Evolutionary conservation across 176 grass and related monocot genomes (phyloP).

Genomic region (Bothriochloa decipiens): DNA sequence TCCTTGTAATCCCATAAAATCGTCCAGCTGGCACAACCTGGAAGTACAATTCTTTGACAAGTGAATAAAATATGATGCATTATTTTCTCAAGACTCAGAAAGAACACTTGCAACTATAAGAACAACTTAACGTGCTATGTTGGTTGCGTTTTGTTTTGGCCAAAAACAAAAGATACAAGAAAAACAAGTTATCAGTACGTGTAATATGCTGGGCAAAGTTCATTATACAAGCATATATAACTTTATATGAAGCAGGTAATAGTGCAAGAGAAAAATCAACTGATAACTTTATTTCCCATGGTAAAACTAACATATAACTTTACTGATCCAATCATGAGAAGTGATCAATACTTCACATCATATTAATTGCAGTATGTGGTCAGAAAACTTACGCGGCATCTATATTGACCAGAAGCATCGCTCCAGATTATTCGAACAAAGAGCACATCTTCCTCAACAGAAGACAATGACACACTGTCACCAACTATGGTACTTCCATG

Average conservation of each 20-base stretch:
- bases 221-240: not conserved
- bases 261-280: conserved; percentile 3
- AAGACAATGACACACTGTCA: conserved; percentile 40
- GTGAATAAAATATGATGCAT: conserved; percentile 22
- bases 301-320: conserved; percentile 19
- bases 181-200: not conserved
- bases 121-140: not conserved
- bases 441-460: conserved; percentile 52
- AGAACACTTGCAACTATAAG: not conserved
- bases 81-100: conserved; percentile 12
- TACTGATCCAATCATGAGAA: conserved; percentile 16
- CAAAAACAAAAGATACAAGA: not conserved
- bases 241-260: not conserved
- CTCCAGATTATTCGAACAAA: conserved; percentile 92
- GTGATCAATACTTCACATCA: conserved; percentile 7
- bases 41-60: conserved; percentile 30
- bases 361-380: conserved; percentile 13
- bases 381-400: conserved; percentile 82
- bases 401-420: conserved; percentile 89
- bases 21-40: conserved; percentile 84
- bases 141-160: not conserved
- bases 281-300: not conserved
- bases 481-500: not conserved
- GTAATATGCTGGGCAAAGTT: not conserved
- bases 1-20: conserved; percentile 83